Percentiles rank a stretch among this genome's conserved stretches.
Evolutionary conservation across 768 basidiomycete species (phyloP).

Genomic region (Boletus edulis): DNA sequence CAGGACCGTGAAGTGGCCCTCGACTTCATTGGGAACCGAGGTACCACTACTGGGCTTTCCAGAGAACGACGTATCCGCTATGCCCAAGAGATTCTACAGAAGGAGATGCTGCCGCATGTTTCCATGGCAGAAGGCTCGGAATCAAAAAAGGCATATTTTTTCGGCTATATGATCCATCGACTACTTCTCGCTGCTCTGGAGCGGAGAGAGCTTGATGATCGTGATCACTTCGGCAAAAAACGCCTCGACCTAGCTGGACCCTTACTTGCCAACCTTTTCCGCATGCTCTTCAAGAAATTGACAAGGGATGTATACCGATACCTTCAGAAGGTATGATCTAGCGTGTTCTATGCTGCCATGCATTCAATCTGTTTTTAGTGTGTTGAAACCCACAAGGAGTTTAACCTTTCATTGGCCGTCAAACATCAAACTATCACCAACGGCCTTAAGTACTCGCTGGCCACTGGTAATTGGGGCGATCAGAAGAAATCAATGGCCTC

Average conservation of each 20-base stretch:
- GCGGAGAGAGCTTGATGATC: constrained; percentile 93
- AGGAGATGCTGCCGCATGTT: constrained; percentile 97
- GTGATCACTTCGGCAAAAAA: constrained; percentile 99
- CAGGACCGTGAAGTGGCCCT: constrained; percentile 96
- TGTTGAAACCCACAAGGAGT: constrained; percentile 94
- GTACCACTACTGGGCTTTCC: constrained; percentile 88
- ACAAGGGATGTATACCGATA: constrained; percentile 97
- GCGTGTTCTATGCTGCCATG: background rate
- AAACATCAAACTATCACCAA: constrained; percentile 98
- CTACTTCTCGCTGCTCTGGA: constrained; percentile 91
- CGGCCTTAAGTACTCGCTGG: constrained; percentile 95
- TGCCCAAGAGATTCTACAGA: constrained; percentile 96
- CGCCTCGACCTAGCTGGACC: constrained; percentile 95
- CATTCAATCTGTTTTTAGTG: constrained; percentile 53
- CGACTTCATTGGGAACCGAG: constrained; percentile 98
- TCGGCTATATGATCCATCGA: constrained; percentile 99
- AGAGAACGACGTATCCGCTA: constrained; percentile 92
- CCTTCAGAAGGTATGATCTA: constrained; percentile 78
- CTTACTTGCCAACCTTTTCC: constrained; percentile 92
- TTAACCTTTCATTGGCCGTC: constrained; percentile 87
- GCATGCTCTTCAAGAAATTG: constrained; percentile 95
- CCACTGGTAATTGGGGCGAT: constrained; percentile 99
- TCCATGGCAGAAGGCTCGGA: constrained; percentile 95
- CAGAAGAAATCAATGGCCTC: constrained; percentile 98
- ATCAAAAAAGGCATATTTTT: constrained; percentile 98